phyloP scores from a whole-genome alignment of 108 stramenopile genomes.

The Nitzschia putrida region DNA sequence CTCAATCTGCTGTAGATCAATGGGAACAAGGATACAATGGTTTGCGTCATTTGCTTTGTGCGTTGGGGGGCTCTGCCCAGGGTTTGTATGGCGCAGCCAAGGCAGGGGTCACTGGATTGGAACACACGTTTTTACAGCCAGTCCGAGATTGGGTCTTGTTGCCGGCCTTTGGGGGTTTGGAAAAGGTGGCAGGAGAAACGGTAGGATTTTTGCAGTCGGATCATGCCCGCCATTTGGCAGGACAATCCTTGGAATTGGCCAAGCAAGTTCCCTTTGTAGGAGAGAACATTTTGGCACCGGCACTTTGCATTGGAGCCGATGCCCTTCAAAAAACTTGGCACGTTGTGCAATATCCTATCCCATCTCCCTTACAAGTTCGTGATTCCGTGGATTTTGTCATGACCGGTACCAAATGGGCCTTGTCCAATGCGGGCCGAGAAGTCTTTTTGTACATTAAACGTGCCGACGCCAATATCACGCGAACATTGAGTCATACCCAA shows the following conservation, averaged over 20 bases:
- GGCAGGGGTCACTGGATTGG: conserved; percentile 46
- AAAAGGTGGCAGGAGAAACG: conserved; percentile 41
- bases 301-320: conserved; percentile 41
- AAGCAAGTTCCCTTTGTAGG: conserved; percentile 54
- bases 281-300: conserved; percentile 50
- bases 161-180: conserved; percentile 58
- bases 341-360: conserved; percentile 64
- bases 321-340: conserved; percentile 43
- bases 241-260: conserved; percentile 38
- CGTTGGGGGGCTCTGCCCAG: conserved; percentile 32
- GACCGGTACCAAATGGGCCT: conserved; percentile 53
- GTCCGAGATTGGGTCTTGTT: conserved; percentile 65
- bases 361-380: conserved; percentile 46
- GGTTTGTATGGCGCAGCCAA: conserved; percentile 57
- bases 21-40: conserved; percentile 59
- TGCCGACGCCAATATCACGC: conserved; percentile 61
- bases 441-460: conserved; percentile 53
- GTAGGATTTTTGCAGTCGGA: conserved; percentile 46
- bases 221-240: conserved; percentile 38
- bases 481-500: conserved; percentile 60
- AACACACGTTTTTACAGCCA: conserved; percentile 60
- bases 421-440: conserved; percentile 41
- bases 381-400: conserved; percentile 53
- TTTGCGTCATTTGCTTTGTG: conserved; percentile 37
- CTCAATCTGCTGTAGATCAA: conserved; percentile 60